Evolutionary conservation across 345 rosid genomes (phyloP), one percentile per base, ranked within the genome.

Genomic region (Garcia nutans): DNA sequence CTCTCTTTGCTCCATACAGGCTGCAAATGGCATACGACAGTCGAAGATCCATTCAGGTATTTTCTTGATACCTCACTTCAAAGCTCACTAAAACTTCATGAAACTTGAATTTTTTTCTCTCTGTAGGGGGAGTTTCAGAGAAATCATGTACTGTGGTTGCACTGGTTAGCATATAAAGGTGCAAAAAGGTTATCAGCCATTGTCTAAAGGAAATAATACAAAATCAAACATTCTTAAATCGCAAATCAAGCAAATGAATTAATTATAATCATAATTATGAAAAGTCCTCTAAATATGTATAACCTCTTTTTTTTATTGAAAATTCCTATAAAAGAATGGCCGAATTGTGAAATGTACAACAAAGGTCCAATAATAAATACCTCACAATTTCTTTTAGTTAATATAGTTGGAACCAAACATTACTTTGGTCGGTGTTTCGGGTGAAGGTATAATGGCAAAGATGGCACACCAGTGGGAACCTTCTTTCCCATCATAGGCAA

Each of bases 401-500:
- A n/a, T 6, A 22, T 19, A 17, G 50, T 6, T 33, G 24, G 13
- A 10, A 28, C 26, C 15, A 68, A 10, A 19, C 2, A 70, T 79
- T 79, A 87, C 63, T 71, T 77, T 6, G 84, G 84, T 31, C 82
- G 71, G 41, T 57, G 82, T 77, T 84, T 88, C 23, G 77, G 79
- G 74, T 82, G 69, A 55, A 78, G 11, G 76, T 73, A 86, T 49
- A 85, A 77, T 61, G 90, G 84, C 76, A 88, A 81, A 56, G 85
- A 76, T 75, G 71, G 63, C 24, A 66, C 72, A 31, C 60, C 72
- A 37, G 74, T 47, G 17, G 74, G 65, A 76, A 75, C 71, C 74
- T 77, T 86, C 81, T 73, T 87, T 74, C 80, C 81, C 0, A 71
- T 80, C 82, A 87, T 83, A 6, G 90, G 89, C 78, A 88, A 76